phyloP scores from a whole-genome alignment of 805 yeast species.

The Yamadazyma scolyti region DNA sequence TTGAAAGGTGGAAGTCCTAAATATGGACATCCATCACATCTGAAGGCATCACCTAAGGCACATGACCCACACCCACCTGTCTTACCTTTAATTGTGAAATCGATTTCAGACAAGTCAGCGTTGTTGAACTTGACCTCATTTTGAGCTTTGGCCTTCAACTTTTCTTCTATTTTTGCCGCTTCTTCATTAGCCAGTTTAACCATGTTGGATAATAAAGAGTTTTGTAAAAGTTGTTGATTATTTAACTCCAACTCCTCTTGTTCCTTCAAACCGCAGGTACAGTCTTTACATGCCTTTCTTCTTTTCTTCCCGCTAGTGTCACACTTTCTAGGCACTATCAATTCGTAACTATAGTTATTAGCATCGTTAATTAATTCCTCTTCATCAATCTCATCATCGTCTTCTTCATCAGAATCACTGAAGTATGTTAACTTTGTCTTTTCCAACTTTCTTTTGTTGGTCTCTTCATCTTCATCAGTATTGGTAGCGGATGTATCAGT shows the following conservation, averaged over 20 bases:
- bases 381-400: constrained; percentile 37
- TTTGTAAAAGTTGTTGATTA: constrained; percentile 42
- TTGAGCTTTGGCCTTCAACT: constrained; percentile 49
- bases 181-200: constrained; percentile 51
- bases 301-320: constrained; percentile 56
- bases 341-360: constrained; percentile 21
- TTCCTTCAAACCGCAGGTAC: constrained; percentile 96
- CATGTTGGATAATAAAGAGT: constrained; percentile 41
- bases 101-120: constrained; percentile 83
- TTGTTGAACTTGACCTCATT: constrained; percentile 50
- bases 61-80: constrained; percentile 98
- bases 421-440: constrained; percentile 52
- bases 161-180: constrained; percentile 52
- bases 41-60: constrained; percentile 94
- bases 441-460: constrained; percentile 42
- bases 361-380: constrained; percentile 34
- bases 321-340: constrained; percentile 59
- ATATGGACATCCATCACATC: constrained; percentile 98
- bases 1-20: constrained; percentile 96
- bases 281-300: constrained; percentile 95
- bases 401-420: constrained; percentile 51
- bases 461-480: constrained; percentile 38
- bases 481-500: constrained; percentile 45
- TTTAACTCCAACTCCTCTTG: constrained; percentile 64
- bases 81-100: constrained; percentile 94